Percentiles rank a stretch among this genome's conserved stretches.
phyloP scores from a whole-genome alignment of 2,329 filamentous ascomycete genomes.

The Aquanectria penicillioides region DNA sequence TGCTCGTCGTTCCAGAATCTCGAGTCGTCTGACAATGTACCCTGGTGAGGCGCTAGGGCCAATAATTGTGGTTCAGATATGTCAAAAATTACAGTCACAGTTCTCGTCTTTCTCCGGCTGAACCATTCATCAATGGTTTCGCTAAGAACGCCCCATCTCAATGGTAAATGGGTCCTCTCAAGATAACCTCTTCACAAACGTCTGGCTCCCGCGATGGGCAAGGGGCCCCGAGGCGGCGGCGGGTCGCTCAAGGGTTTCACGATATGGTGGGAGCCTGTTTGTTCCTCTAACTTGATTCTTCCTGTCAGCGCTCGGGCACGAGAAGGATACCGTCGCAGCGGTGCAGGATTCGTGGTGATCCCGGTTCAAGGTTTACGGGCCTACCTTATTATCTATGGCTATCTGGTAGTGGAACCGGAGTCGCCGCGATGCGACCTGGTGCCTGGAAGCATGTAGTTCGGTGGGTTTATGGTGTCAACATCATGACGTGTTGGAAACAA shows the following conservation, averaged over 20 bases:
- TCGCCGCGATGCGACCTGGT: background rate
- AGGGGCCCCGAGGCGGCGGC: no score
- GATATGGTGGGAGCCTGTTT: no score
- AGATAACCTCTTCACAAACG: background rate
- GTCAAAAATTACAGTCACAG: slow-evolving; percentile 25
- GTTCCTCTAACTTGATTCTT: background rate
- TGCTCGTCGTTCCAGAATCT: slow-evolving; percentile 7
- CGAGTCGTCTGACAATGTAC: background rate
- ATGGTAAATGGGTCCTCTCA: background rate
- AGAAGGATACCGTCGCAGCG: no score
- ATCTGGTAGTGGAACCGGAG: no score
- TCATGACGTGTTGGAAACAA: no score
- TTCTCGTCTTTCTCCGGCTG: background rate
- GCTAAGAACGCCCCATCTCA: background rate
- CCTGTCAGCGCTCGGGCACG: no score
- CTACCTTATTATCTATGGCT: no score
- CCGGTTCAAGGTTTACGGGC: background rate
- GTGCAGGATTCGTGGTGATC: no score
- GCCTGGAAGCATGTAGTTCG: no score
- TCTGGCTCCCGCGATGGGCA: background rate
- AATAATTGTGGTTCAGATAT: slow-evolving; percentile 28
- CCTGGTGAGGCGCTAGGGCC: slow-evolving; percentile 17
- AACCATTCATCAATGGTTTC: background rate
- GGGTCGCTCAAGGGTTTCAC: background rate
- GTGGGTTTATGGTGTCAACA: no score